Percentiles rank a stretch among this genome's conserved stretches.
Conservation (phyloP, 75 land plant genomes). For the Selaginella tamariscina region DNA sequence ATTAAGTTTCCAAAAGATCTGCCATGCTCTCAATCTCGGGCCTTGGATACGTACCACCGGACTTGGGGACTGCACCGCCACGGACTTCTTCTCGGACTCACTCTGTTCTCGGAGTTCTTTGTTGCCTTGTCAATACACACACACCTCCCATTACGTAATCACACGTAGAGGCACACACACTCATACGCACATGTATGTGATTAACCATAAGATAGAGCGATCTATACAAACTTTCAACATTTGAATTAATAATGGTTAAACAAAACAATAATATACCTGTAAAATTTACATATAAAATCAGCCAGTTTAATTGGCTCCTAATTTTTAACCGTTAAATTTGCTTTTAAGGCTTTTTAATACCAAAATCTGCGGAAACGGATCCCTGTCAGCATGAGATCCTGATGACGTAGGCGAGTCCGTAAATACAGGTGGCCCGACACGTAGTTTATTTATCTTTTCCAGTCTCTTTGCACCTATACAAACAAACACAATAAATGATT, state of each 20-base stretch:
- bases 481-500: too few relatives aligned
- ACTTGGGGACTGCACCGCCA: too few relatives aligned
- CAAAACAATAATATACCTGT: not conserved
- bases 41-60: too few relatives aligned
- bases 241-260: not conserved
- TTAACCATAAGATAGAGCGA: not conserved
- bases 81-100: too few relatives aligned
- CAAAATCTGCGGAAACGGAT: not conserved
- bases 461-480: too few relatives aligned
- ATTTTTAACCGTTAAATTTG: not conserved
- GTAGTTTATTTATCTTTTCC: conserved; percentile 26
- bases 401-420: conserved; percentile 14
- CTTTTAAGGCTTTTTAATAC: not conserved
- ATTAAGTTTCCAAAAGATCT: not conserved
- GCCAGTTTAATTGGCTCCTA: not conserved
- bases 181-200: too few relatives aligned
- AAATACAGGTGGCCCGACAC: conserved; percentile 24
- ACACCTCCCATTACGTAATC: too few relatives aligned
- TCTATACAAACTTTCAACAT: not conserved
- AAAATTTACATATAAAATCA: not conserved
- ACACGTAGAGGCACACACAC: too few relatives aligned
- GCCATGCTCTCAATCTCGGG: too few relatives aligned
- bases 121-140: too few relatives aligned
- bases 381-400: conserved; percentile 7
- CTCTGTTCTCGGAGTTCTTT: too few relatives aligned